Evolutionary conservation across 257 asterid species (phyloP), one percentile per base, ranked within the genome.

Genomic region (Primulina eburnea): DNA sequence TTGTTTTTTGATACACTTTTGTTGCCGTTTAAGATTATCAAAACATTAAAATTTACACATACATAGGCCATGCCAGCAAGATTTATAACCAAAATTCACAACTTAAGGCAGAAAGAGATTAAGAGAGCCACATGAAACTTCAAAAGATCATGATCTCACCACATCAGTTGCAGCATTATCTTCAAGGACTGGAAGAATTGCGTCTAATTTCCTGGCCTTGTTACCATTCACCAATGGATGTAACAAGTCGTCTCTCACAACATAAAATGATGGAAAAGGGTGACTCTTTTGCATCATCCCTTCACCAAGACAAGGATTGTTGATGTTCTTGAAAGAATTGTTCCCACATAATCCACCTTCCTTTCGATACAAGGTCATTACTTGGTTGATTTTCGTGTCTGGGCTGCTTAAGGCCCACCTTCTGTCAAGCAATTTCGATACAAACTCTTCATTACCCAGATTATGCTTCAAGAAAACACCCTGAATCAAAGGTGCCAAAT

Each of bases 151-250:
- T 47, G 29, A 76, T 34, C 98, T 79, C 82, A 90, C 98, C 84
- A 92, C 96, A 52, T 82, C 97, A 35, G 96, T 93, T 6, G 83
- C 84, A 4, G 72, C 82, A 74, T 74, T 56, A 77, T 90, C 92
- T 79, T 84, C 88, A 24, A 93, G 89, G 66, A 93, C 82, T 60
- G 98, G 97, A 82, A 93, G 89, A 81, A 90, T 52, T 1, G 92
- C 97, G 30, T 93, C 98, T 63, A 93, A 72, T 72, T 93, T 93
- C 73, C 98, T 83, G 11, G 95, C 93, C 80, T 93, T 93, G 80
- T 90, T 93, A 35, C 98, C 98, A 80, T 93, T 93, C 68, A 87
- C 87, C 76, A 93, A 76, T 56, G 97, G 97, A 79, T 93, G 98
- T 85, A 90, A 57, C 75, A 90, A 82, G 73, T 93, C 98, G 80